A percentile compares a stretch with the other conserved stretches of the same genome.
Evolutionary conservation across 2,329 filamentous ascomycete species (phyloP).

Genomic region (Scolecobasidium constrictum): DNA sequence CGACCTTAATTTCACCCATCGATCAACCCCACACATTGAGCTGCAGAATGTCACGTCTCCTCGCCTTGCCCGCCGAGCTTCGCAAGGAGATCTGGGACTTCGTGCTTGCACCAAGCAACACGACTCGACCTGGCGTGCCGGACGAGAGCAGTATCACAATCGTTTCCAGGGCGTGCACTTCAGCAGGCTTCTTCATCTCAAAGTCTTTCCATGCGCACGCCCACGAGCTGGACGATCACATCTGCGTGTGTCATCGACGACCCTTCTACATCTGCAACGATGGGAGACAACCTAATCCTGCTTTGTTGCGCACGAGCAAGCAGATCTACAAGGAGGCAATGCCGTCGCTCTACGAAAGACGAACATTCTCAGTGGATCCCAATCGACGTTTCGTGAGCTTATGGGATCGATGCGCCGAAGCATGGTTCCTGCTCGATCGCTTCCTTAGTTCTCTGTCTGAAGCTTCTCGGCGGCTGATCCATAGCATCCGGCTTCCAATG

Average conservation of each 20-base stretch:
- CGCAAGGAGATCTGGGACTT: conserved; percentile 8
- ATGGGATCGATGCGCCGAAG: conserved; percentile 2
- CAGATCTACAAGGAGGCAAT: conserved; percentile 8
- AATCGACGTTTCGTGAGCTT: conserved; percentile 4
- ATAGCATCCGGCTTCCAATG: conserved; percentile 7
- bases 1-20: no score
- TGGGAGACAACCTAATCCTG: conserved; percentile 1
- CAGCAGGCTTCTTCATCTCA: not conserved
- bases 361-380: conserved; percentile 5
- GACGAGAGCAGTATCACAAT: not conserved
- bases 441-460: conserved; percentile 2
- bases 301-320: conserved; percentile 5
- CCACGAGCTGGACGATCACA: conserved; percentile 2
- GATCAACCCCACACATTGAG: conserved; percentile 8
- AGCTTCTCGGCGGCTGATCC: not conserved
- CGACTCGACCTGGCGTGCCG: not conserved
- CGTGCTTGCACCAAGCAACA: conserved; percentile 3
- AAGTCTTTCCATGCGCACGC: not conserved
- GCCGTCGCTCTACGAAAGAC: conserved; percentile 6
- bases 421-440: conserved; percentile 9
- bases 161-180: conserved; percentile 6
- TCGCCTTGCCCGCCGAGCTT: conserved; percentile 8
- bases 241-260: not conserved
- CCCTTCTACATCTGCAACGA: conserved; percentile 4
- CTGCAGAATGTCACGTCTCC: conserved; percentile 13